Base-by-base conservation (phyloP, 2,329 filamentous ascomycete genomes). In the Epichloe coenophiala region DNA sequence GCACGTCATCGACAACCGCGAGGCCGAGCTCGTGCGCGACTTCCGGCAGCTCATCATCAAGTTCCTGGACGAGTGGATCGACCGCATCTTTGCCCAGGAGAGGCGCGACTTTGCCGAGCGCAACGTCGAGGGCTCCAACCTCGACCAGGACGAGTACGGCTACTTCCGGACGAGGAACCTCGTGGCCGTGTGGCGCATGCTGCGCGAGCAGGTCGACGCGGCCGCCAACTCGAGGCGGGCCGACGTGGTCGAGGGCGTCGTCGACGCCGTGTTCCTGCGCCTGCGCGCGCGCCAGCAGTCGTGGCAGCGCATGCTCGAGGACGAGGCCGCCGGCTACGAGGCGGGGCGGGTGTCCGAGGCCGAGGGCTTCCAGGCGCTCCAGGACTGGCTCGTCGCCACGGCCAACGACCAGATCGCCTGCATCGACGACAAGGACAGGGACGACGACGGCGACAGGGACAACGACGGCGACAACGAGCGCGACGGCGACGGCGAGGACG, bases 401-500 rank as follows among this genome's bases (percentile, higher is more conserved):
- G 93, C 94, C 58, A 98, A 98, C 70, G 93, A 98, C 69, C 93
- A 98, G 67, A 97, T 98, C 64, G 90, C 90, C 51, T 96, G 89
- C 67, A 95, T 98, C 61, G 93, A 97, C 65, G 94, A 97, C 62
- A 85, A 85, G n/a, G n/a, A n/a, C n/a, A n/a, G n/a, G n/a, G n/a
- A n/a, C n/a, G n/a, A n/a, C n/a, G n/a, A n/a, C n/a, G n/a, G n/a
- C n/a, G n/a, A n/a, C n/a, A n/a, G n/a, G n/a, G n/a, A n/a, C n/a
- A n/a, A n/a, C n/a, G n/a, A n/a, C n/a, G n/a, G n/a, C n/a, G n/a
- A n/a, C n/a, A n/a, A n/a, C n/a, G n/a, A n/a, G n/a, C n/a, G n/a
- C n/a, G n/a, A n/a, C n/a, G n/a, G n/a, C 57, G 84, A 88, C 62
- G 85, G 84, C 57, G 84, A 88, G 54, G 84, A 87, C 49, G 80